Evolutionary conservation across 176 grass and related monocot genomes (phyloP), one percentile per base, ranked within the genome.

Genomic region (Tillandsia fasciculata): DNA sequence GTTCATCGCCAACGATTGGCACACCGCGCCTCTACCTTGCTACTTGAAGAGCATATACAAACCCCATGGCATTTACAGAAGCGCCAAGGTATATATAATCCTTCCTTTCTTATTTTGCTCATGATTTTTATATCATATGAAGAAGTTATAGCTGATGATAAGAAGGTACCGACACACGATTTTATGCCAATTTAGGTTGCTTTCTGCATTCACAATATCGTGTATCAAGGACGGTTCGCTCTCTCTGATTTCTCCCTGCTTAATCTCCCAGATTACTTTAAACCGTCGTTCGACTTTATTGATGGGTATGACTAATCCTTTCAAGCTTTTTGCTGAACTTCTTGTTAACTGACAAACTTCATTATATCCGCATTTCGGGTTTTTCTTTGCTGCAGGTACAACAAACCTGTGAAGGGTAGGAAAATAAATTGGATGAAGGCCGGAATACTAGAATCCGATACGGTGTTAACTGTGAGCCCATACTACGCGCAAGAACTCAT

Each of bases 381-480:
- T 66, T 64, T 12, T 69, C 4, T 42, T 42, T 42, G 33, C 33
- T 74, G 72, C 81, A 96, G 91, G 3, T 96, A 96, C 11, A 72
- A 92, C 71, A 92, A 76, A 68, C 93, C 93, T 0, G 93, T 97
- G 70, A 83, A 92, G 69, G 93, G 93, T 18, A 67, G 80, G 53
- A 97, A 97, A 85, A 85, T 92, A 71, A 97, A 97, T 79, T 97
- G 93, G 93, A 89, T 97, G 88, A 92, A 92, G 77, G 86, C 84
- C 10, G 93, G 86, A 47, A 90, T 97, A 67, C 71, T 82, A 1
- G 81, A 97, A 11, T 72, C 85, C 8, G 79, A 92, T 79, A 59
- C n/a, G 71, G 84, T 84, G 0, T 71, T 97, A 10, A 97, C 93
- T 23, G 93, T 97, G 29, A 92, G 88, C 56, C 89, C 93, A 1